Evolutionary conservation across 257 asterid species (phyloP).

Genomic region (Solanum pimpinellifolium): DNA sequence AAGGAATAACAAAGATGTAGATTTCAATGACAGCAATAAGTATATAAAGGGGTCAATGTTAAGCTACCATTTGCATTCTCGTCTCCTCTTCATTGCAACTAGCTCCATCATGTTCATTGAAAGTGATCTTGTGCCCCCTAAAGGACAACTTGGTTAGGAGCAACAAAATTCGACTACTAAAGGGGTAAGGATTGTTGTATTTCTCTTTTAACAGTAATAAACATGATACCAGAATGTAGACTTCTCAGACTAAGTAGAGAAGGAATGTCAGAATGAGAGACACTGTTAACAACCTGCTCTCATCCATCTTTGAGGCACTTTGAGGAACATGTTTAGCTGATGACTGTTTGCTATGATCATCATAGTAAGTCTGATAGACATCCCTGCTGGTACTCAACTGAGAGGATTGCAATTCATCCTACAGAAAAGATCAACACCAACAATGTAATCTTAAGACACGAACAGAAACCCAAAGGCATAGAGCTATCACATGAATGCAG

Average conservation of each 20-base stretch:
- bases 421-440: neutral
- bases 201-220: neutral
- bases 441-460: neutral
- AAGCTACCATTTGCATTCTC: slow-evolving; percentile 37
- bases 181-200: neutral
- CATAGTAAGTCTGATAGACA: slow-evolving; percentile 23
- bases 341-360: slow-evolving; percentile 28
- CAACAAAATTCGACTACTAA: neutral
- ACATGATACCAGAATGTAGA: neutral
- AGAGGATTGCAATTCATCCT: slow-evolving; percentile 49
- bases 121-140: slow-evolving; percentile 43
- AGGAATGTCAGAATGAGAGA: neutral
- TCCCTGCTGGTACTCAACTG: slow-evolving; percentile 26
- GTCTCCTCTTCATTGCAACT: slow-evolving; percentile 24
- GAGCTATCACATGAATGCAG: neutral
- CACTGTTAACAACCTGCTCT: slow-evolving; percentile 35
- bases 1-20: neutral
- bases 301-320: slow-evolving; percentile 20
- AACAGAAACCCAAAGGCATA: neutral
- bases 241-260: neutral
- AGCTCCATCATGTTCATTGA: slow-evolving; percentile 28
- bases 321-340: slow-evolving; percentile 32
- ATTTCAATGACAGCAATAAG: slow-evolving; percentile 1
- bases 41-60: neutral
- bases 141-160: neutral